phyloP scores from a whole-genome alignment of 2,329 filamentous ascomycete species.

The Fusarium buxicola region DNA sequence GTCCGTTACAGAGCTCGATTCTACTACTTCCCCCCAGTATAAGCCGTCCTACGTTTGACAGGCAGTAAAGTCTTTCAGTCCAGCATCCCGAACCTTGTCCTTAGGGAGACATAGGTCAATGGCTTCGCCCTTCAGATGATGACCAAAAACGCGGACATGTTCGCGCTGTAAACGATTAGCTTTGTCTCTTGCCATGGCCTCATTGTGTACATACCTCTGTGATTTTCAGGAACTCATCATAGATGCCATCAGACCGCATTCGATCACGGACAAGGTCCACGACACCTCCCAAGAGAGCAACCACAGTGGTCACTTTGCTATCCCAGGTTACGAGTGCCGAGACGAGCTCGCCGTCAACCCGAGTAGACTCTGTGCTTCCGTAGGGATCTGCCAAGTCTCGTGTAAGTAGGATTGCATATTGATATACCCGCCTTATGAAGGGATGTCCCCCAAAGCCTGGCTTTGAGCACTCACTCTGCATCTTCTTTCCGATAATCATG shows the following conservation, averaged over 20 bases:
- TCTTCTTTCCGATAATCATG: constrained; percentile 56
- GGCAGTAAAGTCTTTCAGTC: constrained; percentile 44
- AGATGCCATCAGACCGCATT: constrained; percentile 53
- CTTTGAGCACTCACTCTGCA: constrained; percentile 52
- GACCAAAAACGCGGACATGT: constrained; percentile 45
- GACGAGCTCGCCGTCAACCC: constrained; percentile 53
- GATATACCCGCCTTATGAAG: no score
- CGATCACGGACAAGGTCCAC: constrained; percentile 52
- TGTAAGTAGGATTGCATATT: no score
- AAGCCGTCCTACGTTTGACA: constrained; percentile 2
- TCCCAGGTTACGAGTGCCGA: constrained; percentile 58
- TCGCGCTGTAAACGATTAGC: constrained; percentile 40
- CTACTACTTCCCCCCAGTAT: no score
- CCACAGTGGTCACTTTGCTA: constrained; percentile 56
- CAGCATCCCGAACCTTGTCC: constrained; percentile 39
- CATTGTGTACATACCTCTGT: constrained; percentile 37
- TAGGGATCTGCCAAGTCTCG: constrained; percentile 47
- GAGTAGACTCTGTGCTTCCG: constrained; percentile 56
- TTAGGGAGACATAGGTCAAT: constrained; percentile 47
- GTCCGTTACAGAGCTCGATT: no score
- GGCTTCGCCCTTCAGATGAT: constrained; percentile 46
- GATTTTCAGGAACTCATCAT: constrained; percentile 51
- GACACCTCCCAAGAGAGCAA: constrained; percentile 54
- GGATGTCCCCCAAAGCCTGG: background rate
- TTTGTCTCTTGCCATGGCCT: rapidly evolving